Base-by-base conservation (phyloP, 1,284 basidiomycete species). In the Rhodotorula sp. region DNA sequence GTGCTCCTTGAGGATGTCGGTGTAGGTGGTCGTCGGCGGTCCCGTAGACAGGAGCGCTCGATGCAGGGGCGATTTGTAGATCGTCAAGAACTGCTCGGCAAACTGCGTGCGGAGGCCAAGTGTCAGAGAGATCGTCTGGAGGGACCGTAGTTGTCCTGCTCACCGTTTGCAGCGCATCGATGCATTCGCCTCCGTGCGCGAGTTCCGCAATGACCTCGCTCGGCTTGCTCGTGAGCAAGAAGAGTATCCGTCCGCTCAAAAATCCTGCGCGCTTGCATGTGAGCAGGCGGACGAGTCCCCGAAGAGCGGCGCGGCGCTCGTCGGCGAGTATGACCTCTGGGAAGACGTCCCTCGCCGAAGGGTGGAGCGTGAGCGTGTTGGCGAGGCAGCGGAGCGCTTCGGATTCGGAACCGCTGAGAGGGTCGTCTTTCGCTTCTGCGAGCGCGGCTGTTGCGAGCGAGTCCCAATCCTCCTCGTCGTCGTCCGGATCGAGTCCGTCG, bases 371-470 rank as follows among this genome's bases (percentile, higher is more conserved):
- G 62, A 75, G 65, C 39, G 62, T 49, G 71, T 77, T 77, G 68
- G 71, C 75, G 23, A 77, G 67, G 56, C 71, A 75, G n/a, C 76
- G 63, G 18, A 77, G 62, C 18, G 71, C 69, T 29, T 77, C 76
- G 7, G 67, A 47, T 58, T 76, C 73, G 43, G 47, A 1, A 0
- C 58, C 62, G 1, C 8, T 3, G 20, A 75, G 69, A 43, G 71
- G 69, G 23, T 74, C 70, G n/a, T 23, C 31, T 48, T 74, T 69
- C 14, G 39, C n/a, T 10, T n/a, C 7, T 1, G 20, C 46, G 39
- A 71, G 26, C 10, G 64, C 57, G 29, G 58, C 34, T 10, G 39
- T 20, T 12, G 58, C 70, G 3, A 43, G 8, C 2, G 58, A 59
- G 1, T 7, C 18, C 2, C 54, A 63, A 43, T 67, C 65, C 23